Evolutionary conservation across 257 asterid genomes (phyloP).

Genomic region (Forsythia suspensa): DNA sequence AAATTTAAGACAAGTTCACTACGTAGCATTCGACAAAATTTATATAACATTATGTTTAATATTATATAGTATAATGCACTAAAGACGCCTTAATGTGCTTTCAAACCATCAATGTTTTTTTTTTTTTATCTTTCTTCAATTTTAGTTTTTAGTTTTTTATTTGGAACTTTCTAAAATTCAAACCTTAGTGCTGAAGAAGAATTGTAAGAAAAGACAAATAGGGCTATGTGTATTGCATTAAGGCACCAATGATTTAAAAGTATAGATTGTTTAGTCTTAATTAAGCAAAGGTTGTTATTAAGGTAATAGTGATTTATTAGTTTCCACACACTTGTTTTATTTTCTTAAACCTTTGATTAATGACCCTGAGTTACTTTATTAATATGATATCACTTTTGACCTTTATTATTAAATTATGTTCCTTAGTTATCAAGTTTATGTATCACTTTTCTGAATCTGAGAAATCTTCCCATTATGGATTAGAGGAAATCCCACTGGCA

Average conservation of each 20-base stretch:
- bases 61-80: too few relatives aligned
- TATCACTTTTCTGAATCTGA: slow-evolving; percentile 3
- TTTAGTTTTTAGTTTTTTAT: not conserved
- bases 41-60: too few relatives aligned
- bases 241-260: slow-evolving; percentile 22
- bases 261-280: slow-evolving; percentile 6
- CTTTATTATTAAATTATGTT: not conserved
- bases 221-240: slow-evolving; percentile 17
- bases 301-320: too few relatives aligned
- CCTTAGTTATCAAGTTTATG: slow-evolving; percentile 36
- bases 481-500: not conserved
- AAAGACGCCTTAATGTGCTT: not conserved
- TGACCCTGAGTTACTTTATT: not conserved
- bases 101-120: not conserved
- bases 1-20: not conserved
- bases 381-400: slow-evolving; percentile 4
- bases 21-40: too few relatives aligned
- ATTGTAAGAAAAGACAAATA: slow-evolving; percentile 9
- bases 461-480: slow-evolving; percentile 21
- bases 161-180: slow-evolving; percentile 18
- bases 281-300: slow-evolving; percentile 11
- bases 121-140: not conserved
- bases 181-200: slow-evolving; percentile 36
- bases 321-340: not conserved
- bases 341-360: not conserved